These are phyloP conservation scores for Colletotrichum sp. DNA, from an alignment of 2,329 filamentous ascomycete genomes.

Conservation along the genomic window DNA sequence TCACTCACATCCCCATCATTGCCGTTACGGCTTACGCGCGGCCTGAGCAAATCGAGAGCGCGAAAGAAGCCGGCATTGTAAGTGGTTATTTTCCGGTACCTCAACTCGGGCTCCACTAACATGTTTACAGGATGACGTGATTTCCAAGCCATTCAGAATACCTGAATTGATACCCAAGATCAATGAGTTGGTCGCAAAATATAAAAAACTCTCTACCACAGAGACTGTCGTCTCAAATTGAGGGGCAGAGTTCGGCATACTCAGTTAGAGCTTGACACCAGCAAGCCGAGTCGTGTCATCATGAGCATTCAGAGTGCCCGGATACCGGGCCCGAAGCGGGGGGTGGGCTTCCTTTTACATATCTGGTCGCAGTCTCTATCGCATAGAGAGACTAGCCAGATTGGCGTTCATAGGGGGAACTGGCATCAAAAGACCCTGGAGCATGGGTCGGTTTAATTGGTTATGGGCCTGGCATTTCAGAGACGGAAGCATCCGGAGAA, in stretches of 20 bases:
- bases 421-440: slow-evolving; percentile 8
- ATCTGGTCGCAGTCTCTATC: background rate
- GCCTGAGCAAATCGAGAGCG: slow-evolving; percentile 74
- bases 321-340: background rate
- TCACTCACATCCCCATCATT: slow-evolving; percentile 75
- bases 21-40: slow-evolving; percentile 85
- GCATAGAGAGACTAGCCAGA: background rate
- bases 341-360: background rate
- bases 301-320: background rate
- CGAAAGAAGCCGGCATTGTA: slow-evolving; percentile 76
- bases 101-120: background rate
- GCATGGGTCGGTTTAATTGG: background rate
- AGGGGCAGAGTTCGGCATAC: background rate
- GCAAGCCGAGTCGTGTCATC: background rate
- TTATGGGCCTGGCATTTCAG: background rate
- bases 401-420: slow-evolving; percentile 1
- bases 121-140: slow-evolving; percentile 67
- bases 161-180: slow-evolving; percentile 74
- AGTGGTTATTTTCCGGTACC: slow-evolving; percentile 34
- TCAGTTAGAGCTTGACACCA: background rate
- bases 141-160: slow-evolving; percentile 82
- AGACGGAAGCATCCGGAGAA: background rate
- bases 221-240: background rate
- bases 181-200: slow-evolving; percentile 56
- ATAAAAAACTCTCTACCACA: slow-evolving; percentile 35